Percentiles rank a stretch among this genome's conserved stretches.
These are phyloP conservation scores for Collariella sp. DNA, from an alignment of 495 filamentous ascomycete genomes.

Conservation along the genomic window DNA sequence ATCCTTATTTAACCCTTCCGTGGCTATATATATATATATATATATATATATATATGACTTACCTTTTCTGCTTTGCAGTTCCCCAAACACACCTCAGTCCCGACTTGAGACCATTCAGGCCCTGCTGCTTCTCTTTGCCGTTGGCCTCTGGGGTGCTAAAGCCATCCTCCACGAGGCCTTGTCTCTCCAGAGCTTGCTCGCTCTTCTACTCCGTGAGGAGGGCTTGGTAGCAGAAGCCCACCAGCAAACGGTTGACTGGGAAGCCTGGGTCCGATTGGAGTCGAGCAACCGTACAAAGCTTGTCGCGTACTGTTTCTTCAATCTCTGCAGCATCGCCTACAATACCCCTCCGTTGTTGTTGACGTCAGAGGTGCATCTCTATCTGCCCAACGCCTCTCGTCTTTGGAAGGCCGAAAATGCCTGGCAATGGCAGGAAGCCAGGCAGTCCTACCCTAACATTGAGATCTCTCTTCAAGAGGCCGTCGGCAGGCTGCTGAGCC, in stretches of 20 bases:
- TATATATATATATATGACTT: background rate
- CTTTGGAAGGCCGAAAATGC: slow-evolving; percentile 45
- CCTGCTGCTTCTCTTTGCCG: slow-evolving; percentile 46
- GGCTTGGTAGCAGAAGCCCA: slow-evolving; percentile 38
- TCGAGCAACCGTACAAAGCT: slow-evolving; percentile 47
- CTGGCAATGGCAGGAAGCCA: slow-evolving; percentile 44
- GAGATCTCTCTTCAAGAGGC: slow-evolving; percentile 45
- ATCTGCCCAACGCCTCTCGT: slow-evolving; percentile 48
- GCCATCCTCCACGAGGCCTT: slow-evolving; percentile 50
- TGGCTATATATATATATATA: too few species aligned
- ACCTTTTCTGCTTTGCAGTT: too few species aligned
- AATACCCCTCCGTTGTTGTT: slow-evolving; percentile 50
- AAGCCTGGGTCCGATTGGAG: slow-evolving; percentile 51
- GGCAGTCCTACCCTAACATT: slow-evolving; percentile 33
- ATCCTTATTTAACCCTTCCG: background rate
- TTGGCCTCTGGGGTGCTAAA: slow-evolving; percentile 49
- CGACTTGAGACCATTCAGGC: slow-evolving; percentile 50
- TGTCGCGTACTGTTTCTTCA: slow-evolving; percentile 52
- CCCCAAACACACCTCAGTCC: slow-evolving; percentile 44
- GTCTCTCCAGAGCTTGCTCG: slow-evolving; percentile 45
- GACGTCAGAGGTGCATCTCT: slow-evolving; percentile 53
- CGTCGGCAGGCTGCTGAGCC: slow-evolving; percentile 40
- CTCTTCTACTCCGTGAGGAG: slow-evolving; percentile 46
- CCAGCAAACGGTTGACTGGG: slow-evolving; percentile 40
- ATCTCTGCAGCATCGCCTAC: slow-evolving; percentile 50